Conservation (phyloP, 768 basidiomycete species). For the Pleurotus platypus region DNA sequence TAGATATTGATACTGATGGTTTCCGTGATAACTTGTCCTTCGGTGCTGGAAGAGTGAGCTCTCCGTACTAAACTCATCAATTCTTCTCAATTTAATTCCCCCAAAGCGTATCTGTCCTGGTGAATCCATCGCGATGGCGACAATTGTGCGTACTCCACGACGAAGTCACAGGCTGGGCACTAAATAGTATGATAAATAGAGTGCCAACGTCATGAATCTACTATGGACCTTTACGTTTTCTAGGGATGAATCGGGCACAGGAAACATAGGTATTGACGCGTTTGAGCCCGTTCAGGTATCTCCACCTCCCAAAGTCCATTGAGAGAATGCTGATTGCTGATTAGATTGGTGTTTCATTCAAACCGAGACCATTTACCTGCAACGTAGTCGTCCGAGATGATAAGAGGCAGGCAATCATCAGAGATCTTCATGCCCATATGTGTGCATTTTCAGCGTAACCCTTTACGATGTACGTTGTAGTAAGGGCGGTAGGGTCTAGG, state of each 20-base stretch:
- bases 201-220: neutral
- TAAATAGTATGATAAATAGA: neutral
- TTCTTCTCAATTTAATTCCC: neutral
- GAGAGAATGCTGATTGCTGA: neutral
- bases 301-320: neutral
- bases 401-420: neutral
- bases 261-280: neutral
- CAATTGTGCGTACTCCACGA: neutral
- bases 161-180: too few species aligned
- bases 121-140: neutral
- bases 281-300: neutral
- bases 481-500: neutral
- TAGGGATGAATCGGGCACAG: neutral
- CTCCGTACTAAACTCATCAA: too few species aligned
- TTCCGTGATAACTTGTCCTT: constrained; percentile 2
- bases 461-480: too few species aligned
- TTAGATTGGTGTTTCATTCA: neutral
- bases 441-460: neutral
- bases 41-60: neutral
- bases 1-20: neutral
- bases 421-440: neutral
- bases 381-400: neutral
- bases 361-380: constrained; percentile 3
- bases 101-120: neutral
- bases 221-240: neutral